Base-by-base conservation (phyloP, 768 basidiomycete species). In the Favolaschia claudopus region DNA sequence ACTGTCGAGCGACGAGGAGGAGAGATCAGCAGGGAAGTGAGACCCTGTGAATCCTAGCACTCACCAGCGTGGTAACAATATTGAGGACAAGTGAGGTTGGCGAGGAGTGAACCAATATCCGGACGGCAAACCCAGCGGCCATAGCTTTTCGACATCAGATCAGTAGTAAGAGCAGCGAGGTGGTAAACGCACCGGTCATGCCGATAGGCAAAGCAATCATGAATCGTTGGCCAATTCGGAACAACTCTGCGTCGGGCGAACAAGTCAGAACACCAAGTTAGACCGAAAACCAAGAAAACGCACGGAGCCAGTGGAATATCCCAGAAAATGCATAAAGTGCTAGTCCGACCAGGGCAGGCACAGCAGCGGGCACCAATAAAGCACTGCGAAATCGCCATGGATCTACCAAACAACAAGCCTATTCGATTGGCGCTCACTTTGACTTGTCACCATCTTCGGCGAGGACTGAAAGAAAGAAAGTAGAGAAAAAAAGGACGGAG, bases 191-290 rank as follows among this genome's bases (percentile, higher is more conserved):
- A 56, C 55, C 28, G 12, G 29, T 42, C 55, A 49, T 49, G 7
- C 53, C 53, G 14, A 55, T 37, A 3, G 34, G 15, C 25, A 55
- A 34, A 2, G 34, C 10, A 15, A 55, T 33, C 53, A 55, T 55
- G 19, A 33, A 56, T 22, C 31, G 46, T 27, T 42, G 33, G 6
- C 55, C 55, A 2, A 40, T 39, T 17, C 55, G 28, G 31, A 56
- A 56, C 8, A 48, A 34, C 13, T 50, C 48, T 50, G 24, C n/a
- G n/a, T n/a, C n/a, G n/a, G 27, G 32, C 2, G 32, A 20, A 20
- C 32, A 28, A 28, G 36, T n/a, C n/a, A 19, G 24, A 27, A 37
- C 9, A 27, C 34, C n/a, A 20, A 39, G 34, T 27, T n/a, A n/a
- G n/a, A 38, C 12, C 47, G 24, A 34, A 27, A 3, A 27, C n/a